Evolutionary conservation across 305 asterid species (phyloP).

Genomic region (Salvia sclarea): DNA sequence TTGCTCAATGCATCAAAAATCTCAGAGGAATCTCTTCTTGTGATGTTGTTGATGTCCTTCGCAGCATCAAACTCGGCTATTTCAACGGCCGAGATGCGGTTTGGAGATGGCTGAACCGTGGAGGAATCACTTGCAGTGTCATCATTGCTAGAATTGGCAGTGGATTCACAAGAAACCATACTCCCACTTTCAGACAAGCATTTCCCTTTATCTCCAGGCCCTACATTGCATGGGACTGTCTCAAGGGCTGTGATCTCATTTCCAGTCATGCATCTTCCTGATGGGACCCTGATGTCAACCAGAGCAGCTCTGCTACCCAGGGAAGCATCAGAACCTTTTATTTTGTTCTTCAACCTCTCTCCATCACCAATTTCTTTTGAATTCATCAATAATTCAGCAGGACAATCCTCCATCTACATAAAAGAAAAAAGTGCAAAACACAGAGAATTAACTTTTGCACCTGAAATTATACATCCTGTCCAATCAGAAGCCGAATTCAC

Average conservation of each 20-base stretch:
- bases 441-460: conserved; percentile 27
- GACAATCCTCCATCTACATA: conserved; percentile 67
- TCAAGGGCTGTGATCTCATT: conserved; percentile 36
- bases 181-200: conserved; percentile 46
- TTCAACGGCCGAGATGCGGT: conserved; percentile 37
- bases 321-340: conserved; percentile 38
- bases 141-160: conserved; percentile 28
- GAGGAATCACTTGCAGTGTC: conserved; percentile 52
- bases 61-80: conserved; percentile 29
- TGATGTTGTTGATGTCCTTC: conserved; percentile 28
- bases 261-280: conserved; percentile 33
- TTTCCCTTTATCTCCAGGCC: conserved; percentile 38
- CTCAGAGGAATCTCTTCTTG: conserved; percentile 32
- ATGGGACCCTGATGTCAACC: conserved; percentile 32
- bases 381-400: conserved; percentile 52
- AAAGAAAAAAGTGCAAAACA: conserved; percentile 31
- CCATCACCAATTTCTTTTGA: conserved; percentile 42
- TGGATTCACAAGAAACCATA: conserved; percentile 35
- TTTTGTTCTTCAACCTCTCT: conserved; percentile 41
- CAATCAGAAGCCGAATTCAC: too few species aligned
- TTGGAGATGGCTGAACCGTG: conserved; percentile 38
- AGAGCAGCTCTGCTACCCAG: conserved; percentile 34
- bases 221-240: conserved; percentile 33
- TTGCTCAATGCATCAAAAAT: conserved; percentile 28
- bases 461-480: too few species aligned